phyloP scores from a whole-genome alignment of 305 asterid genomes.

The Fraxinus sp. region DNA sequence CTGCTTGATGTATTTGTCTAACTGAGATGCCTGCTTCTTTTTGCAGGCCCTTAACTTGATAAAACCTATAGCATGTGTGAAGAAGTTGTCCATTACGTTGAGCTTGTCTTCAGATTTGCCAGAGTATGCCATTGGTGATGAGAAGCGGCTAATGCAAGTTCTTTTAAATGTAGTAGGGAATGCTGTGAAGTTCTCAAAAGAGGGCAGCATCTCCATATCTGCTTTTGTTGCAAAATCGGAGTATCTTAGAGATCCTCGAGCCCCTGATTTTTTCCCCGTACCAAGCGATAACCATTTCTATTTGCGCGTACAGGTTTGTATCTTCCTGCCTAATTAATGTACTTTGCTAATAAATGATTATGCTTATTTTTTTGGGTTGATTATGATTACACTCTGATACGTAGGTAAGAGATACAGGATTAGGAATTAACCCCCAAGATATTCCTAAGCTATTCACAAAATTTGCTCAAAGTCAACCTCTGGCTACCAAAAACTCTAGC shows the following conservation, averaged over 20 bases:
- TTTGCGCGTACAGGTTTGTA: slow-evolving; percentile 83
- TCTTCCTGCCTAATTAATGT: slow-evolving; percentile 13
- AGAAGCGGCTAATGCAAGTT: slow-evolving; percentile 88
- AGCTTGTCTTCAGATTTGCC: slow-evolving; percentile 20
- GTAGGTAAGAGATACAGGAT: slow-evolving; percentile 94
- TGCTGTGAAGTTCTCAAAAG: slow-evolving; percentile 61
- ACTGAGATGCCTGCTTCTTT: slow-evolving; percentile 27
- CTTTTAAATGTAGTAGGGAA: slow-evolving; percentile 50
- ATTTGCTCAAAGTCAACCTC: slow-evolving; percentile 78
- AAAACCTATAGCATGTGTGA: slow-evolving; percentile 88
- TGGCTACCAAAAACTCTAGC: slow-evolving; percentile 58
- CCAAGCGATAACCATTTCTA: slow-evolving; percentile 81
- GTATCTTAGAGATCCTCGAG: slow-evolving; percentile 67
- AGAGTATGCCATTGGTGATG: slow-evolving; percentile 67
- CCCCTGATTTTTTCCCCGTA: slow-evolving; percentile 73
- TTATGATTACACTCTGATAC: slow-evolving; percentile 18
- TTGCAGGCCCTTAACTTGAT: slow-evolving; percentile 69
- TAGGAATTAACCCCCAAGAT: slow-evolving; percentile 82
- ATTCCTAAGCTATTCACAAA: slow-evolving; percentile 81
- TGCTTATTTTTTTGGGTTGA: slow-evolving; percentile 9
- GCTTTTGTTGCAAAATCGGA: slow-evolving; percentile 82
- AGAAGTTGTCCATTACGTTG: slow-evolving; percentile 62
- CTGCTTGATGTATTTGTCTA: slow-evolving; percentile 23
- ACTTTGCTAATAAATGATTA: background rate
- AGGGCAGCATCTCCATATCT: slow-evolving; percentile 74